A percentile compares a stretch with the other conserved stretches of the same genome.
These are phyloP conservation scores for Rhynchospora pubera DNA, from an alignment of 176 grass and related monocot species.

Conservation along the genomic window DNA sequence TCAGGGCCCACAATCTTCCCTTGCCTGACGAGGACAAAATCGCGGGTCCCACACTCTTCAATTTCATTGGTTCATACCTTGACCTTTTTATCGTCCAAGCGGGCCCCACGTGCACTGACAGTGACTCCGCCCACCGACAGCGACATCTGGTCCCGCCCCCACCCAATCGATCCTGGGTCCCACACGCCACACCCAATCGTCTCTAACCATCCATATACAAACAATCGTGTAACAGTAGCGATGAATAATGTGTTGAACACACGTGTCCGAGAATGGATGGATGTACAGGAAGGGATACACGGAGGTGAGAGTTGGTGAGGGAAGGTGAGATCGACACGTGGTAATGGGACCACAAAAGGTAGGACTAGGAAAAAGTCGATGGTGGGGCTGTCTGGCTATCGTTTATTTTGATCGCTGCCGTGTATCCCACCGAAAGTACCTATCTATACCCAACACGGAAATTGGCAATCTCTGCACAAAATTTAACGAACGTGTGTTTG, in stretches of 20 bases:
- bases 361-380: conserved; percentile 12
- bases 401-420: not conserved
- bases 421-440: conserved; percentile 21
- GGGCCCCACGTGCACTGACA: conserved; percentile 2
- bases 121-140: conserved; percentile 3
- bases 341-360: conserved; percentile 3
- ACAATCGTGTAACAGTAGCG: not conserved
- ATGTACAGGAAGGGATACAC: not conserved
- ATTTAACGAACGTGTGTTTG: not conserved
- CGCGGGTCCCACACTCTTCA: not conserved
- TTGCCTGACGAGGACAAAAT: not conserved
- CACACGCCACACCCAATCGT: not conserved
- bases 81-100: conserved; percentile 1
- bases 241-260: not conserved
- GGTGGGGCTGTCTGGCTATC: not conserved
- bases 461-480: not conserved
- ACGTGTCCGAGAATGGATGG: not conserved
- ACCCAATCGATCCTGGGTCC: conserved; percentile 13
- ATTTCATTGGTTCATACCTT: conserved; percentile 13
- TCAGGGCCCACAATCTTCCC: not conserved
- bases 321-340: conserved; percentile 1
- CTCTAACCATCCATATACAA: not conserved
- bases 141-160: conserved; percentile 9
- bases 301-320: not conserved
- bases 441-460: not conserved